phyloP scores from a whole-genome alignment of 352 stramenopile genomes.

The Pythium monospermum region DNA sequence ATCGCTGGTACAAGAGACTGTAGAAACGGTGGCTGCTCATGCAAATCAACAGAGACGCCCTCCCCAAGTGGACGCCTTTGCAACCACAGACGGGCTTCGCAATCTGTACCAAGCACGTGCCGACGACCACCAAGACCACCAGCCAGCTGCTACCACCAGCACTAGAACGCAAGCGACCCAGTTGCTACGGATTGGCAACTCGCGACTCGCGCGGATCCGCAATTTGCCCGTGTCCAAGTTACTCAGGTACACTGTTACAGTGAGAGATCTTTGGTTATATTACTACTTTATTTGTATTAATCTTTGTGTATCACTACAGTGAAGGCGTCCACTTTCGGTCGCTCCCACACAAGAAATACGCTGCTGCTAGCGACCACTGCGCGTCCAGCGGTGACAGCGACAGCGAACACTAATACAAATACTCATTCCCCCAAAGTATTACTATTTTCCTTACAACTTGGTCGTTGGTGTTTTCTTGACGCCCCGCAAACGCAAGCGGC shows the following conservation, averaged over 20 bases:
- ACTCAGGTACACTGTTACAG: background rate
- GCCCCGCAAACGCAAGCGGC: slow-evolving; percentile 83
- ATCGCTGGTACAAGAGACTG: background rate
- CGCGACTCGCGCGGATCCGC: background rate
- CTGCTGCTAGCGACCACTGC: background rate
- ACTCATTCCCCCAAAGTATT: too few relatives aligned
- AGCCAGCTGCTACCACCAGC: background rate
- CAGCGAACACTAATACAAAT: background rate
- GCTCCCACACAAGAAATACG: background rate
- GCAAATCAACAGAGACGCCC: background rate
- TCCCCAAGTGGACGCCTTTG: background rate
- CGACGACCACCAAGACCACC: background rate
- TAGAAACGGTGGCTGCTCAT: background rate
- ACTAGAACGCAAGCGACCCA: background rate
- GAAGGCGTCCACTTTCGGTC: background rate
- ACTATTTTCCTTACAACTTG: background rate
- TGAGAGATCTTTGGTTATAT: too few relatives aligned
- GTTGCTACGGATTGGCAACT: background rate
- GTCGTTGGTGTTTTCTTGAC: slow-evolving; percentile 29
- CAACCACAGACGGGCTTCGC: background rate
- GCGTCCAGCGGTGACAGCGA: too few relatives aligned
- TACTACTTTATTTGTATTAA: background rate
- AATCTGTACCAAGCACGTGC: background rate
- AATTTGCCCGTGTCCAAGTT: slow-evolving; percentile 1
- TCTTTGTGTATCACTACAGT: background rate